These are phyloP conservation scores for Trichoderma endophyticum DNA, from an alignment of 2,329 filamentous ascomycete genomes.

Conservation along the genomic window DNA sequence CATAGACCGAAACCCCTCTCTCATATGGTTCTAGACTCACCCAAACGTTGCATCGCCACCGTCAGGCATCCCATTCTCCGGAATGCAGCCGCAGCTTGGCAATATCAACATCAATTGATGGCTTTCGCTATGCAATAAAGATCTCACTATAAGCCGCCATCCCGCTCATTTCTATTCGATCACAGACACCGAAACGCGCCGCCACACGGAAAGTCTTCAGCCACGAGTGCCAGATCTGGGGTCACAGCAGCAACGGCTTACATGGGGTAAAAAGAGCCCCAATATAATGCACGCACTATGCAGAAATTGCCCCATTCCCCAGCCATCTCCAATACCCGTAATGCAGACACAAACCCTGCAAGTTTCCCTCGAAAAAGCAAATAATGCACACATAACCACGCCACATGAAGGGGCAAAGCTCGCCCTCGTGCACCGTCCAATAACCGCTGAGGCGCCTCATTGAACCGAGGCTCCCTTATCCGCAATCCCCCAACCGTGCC, in stretches of 20 bases:
- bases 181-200: not conserved
- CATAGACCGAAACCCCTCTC: not conserved
- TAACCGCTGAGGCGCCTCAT: not conserved
- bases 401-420: constrained; percentile 1
- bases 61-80: not conserved
- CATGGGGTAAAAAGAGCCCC: not conserved
- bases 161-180: not conserved
- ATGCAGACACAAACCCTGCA: not conserved
- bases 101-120: not conserved
- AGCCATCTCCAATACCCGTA: not conserved
- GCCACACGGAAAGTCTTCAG: not conserved
- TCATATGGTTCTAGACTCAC: not conserved
- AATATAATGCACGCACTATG: not conserved
- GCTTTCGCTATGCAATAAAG: not conserved
- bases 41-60: not conserved
- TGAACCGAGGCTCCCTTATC: constrained; percentile 12
- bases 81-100: not conserved
- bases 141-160: not conserved
- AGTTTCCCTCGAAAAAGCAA: not conserved
- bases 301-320: not conserved
- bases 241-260: not conserved
- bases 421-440: not conserved
- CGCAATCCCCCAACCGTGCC: not conserved
- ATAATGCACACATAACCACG: constrained; percentile 1
- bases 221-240: not conserved